Evolutionary conservation across 1,284 basidiomycete species (phyloP), one percentile per base, ranked within the genome.

Genomic region (Trametes versicolor): DNA sequence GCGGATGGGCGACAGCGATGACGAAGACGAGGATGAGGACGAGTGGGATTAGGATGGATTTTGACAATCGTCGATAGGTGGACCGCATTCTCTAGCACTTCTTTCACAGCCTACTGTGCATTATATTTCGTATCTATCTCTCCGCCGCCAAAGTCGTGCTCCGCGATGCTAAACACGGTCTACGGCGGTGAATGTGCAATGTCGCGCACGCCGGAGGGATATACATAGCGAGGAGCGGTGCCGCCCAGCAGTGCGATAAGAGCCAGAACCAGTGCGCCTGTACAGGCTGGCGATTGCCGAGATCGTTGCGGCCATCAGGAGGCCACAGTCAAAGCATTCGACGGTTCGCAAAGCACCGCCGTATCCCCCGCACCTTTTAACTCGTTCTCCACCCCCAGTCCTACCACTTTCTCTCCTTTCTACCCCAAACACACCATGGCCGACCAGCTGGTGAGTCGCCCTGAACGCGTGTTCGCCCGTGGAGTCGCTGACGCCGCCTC

Each of bases 1-100:
- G 77, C 92, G 95, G 74, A 83, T 98, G 76, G 96, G 94, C 5
- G 95, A 96, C 70, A 94, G 89, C 70, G 95, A 96, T 71, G 95
- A 96, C 2, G 95, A 98, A 47, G 95, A 96, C 13, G 93, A 94
- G 7, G 93, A 93, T 41, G 93, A 95, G 49, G 93, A 94, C 60
- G 93, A 94, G 63, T 96, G 94, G 94, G 94, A 95, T 78, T 90
- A 79, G 75, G 32, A 41, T 29, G 21, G 37, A 36, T 36, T 21
- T 29, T 48, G 29, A 43, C 29, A 29, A 62, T 27, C 27, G 23
- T 47, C 19, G 34, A 51, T 41, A 8, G 9, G 25, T 27, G 6
- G 15, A 17, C 41, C 34, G 51, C 58, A 39, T 54, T 37, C 48
- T 27, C 27, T 23, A 29, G 34, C 53, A 29, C 37, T 19, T 45